Evolutionary conservation across 495 filamentous ascomycete genomes (phyloP).

Genomic region (Lophiotrema nucula): DNA sequence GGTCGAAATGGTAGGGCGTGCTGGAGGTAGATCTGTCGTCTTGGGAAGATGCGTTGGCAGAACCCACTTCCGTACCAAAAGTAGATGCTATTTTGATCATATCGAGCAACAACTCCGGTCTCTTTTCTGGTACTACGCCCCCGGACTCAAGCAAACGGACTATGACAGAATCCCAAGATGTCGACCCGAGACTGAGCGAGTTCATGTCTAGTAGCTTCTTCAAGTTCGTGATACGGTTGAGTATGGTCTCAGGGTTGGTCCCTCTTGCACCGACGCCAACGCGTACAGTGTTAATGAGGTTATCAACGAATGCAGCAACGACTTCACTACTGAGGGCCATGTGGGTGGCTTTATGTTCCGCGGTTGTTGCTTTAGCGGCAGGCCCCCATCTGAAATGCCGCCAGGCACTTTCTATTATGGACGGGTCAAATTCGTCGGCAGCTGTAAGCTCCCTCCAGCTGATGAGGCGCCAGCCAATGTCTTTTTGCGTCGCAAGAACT

Average conservation of each 20-base stretch:
- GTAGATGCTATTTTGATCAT: slow-evolving; percentile 41
- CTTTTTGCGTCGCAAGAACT: slow-evolving; percentile 36
- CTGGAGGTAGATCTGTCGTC: neutral
- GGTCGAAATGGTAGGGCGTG: slow-evolving; percentile 39
- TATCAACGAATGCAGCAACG: slow-evolving; percentile 53
- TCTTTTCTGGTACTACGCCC: slow-evolving; percentile 42
- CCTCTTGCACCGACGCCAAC: slow-evolving; percentile 39
- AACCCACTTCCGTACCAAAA: slow-evolving; percentile 38
- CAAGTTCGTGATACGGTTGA: slow-evolving; percentile 35
- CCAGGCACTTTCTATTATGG: neutral
- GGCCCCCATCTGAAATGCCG: slow-evolving; percentile 16
- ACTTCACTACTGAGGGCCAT: slow-evolving; percentile 58
- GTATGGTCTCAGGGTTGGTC: slow-evolving; percentile 8
- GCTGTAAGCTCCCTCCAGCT: slow-evolving; percentile 41
- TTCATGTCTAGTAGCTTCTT: slow-evolving; percentile 41
- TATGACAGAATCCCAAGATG: slow-evolving; percentile 49
- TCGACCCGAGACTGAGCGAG: slow-evolving; percentile 37
- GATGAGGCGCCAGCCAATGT: slow-evolving; percentile 36
- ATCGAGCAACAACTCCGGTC: slow-evolving; percentile 45
- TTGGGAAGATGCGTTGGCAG: slow-evolving; percentile 21
- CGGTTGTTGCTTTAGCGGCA: neutral
- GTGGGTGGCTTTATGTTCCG: slow-evolving; percentile 18
- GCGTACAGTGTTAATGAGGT: slow-evolving; percentile 46
- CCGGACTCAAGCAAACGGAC: slow-evolving; percentile 54
- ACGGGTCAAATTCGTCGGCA: neutral